phyloP scores from a whole-genome alignment of 148 eudicot species.

The Pharnaceum exiguum region DNA sequence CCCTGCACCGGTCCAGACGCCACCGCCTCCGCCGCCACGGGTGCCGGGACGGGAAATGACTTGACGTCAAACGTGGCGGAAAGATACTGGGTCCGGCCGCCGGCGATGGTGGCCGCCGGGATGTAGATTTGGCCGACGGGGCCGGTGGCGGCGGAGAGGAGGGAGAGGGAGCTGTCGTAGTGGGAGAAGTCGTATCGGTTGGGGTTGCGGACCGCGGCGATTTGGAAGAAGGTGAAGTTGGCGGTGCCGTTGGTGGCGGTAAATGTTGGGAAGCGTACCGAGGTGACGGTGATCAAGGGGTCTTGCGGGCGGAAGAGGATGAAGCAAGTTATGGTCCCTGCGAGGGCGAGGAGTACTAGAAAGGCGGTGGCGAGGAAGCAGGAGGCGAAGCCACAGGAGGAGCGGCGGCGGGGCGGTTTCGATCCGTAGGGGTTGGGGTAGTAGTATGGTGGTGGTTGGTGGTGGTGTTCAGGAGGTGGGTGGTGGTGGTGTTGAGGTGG shows the following conservation, averaged over 20 bases:
- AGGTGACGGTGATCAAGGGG: constrained; percentile 63
- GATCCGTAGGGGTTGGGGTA: constrained; percentile 32
- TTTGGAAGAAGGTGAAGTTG: constrained; percentile 80
- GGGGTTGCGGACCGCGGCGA: constrained; percentile 72
- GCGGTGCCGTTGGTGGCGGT: constrained; percentile 51
- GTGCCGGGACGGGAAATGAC: constrained; percentile 38
- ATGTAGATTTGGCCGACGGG: constrained; percentile 66
- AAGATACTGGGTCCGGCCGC: constrained; percentile 61
- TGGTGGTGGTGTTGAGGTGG: constrained; percentile 7
- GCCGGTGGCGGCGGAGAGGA: constrained; percentile 36
- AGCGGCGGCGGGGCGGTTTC: too few species aligned
- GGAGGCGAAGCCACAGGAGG: constrained; percentile 43
- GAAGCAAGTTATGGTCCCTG: constrained; percentile 42
- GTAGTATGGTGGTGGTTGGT: constrained; percentile 8
- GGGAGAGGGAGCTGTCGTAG: constrained; percentile 88
- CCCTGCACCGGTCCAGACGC: constrained; percentile 13
- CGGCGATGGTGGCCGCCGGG: constrained; percentile 75
- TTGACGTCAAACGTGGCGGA: constrained; percentile 77
- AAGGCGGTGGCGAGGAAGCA: constrained; percentile 67
- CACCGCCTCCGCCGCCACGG: constrained; percentile 17
- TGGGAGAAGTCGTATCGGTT: constrained; percentile 83
- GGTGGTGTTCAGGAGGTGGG: constrained; percentile 3
- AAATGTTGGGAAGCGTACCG: constrained; percentile 73
- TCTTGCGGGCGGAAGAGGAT: constrained; percentile 66
- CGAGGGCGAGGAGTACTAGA: constrained; percentile 38